Evolutionary conservation across 2,329 filamentous ascomycete species (phyloP), one percentile per base, ranked within the genome.

Genomic region (Monilinia fructicola): DNA sequence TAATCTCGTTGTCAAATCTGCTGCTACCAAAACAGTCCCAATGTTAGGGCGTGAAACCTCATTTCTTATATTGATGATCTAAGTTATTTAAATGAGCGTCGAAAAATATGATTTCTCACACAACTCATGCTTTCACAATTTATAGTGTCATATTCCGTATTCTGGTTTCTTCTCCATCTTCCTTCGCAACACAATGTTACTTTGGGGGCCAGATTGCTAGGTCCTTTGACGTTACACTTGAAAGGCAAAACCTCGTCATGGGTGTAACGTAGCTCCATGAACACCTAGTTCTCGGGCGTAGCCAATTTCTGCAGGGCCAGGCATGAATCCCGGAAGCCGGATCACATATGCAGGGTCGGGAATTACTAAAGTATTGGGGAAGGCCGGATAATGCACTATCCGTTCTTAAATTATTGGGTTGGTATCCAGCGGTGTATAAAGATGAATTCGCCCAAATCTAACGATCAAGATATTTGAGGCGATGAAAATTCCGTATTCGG

Each of bases 341-440:
- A 60, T 38, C 44, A 40, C 58, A 61, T 14, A 61, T 61, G 31
- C 44, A 61, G 23, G 31, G 44, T n/a, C 44, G 28, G n/a, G 40
- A 21, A 21, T 50, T 61, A 50, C n/a, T 50, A 26, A 26, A 35
- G 44, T 61, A 14, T 50, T 48, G n/a, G 31, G 31, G 2, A 60
- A 50, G 28, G 16, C n/a, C n/a, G 28, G 21, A 26, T 50, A 23
- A 9, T 61, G n/a, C 3, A 38, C 50, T 50, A 11, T 38, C n/a
- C 28, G 21, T n/a, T n/a, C 21, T 21, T 31, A 38, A 16, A 35
- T 35, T 14, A 26, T 21, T n/a, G 21, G 35, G 3, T 35, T 60
- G 48, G 28, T 35, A 61, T 38, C 4, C 44, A n/a, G 31, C n/a
- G n/a, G 44, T 16, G 23, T 50, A 18, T 10, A 61, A 40, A 50